Evolutionary conservation across 192 early-diverging fungal genomes (phyloP).

Genomic region (Piromyces sp.): DNA sequence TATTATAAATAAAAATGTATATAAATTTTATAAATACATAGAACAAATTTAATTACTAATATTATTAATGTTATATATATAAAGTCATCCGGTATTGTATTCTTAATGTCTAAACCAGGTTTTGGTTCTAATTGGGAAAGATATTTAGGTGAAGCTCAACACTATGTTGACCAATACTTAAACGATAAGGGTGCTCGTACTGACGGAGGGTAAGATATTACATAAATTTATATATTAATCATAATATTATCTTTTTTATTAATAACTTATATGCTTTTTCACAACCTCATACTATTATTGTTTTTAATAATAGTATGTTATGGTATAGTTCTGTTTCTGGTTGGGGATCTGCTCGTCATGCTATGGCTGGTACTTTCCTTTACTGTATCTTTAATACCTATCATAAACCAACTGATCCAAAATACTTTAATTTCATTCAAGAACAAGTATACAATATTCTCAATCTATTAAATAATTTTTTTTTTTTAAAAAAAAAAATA

Average conservation of each 20-base stretch:
- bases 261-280: too few species aligned
- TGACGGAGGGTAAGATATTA: background rate
- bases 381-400: background rate
- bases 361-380: background rate
- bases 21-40: conserved; percentile 6
- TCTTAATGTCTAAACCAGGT: background rate
- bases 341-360: background rate
- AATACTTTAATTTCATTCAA: background rate
- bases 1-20: conserved; percentile 15
- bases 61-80: background rate
- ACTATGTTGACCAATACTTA: background rate
- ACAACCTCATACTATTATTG: too few species aligned
- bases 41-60: background rate
- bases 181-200: background rate
- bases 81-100: conserved; percentile 1
- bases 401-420: conserved; percentile 1
- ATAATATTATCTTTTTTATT: too few species aligned
- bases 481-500: background rate
- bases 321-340: background rate
- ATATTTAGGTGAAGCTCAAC: background rate
- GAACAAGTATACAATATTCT: background rate
- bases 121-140: background rate
- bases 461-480: background rate
- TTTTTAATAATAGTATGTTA: background rate
- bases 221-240: background rate